Base-by-base conservation (phyloP, 805 yeast species). In the Metschnikowia bowlesiae region DNA sequence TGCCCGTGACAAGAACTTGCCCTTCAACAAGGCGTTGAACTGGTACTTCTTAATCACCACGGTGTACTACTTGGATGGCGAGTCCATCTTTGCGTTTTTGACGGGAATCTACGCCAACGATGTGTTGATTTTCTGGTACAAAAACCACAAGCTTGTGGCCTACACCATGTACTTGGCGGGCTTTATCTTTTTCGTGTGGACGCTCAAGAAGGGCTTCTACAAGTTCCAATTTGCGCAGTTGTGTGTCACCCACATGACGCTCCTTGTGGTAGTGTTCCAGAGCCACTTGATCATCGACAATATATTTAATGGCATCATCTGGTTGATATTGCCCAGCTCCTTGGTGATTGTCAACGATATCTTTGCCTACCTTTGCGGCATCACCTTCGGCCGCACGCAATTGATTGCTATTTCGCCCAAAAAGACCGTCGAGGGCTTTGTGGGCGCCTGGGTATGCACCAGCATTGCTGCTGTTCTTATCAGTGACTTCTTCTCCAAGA, bases 391-490 rank as follows among this genome's bases (percentile, higher is more conserved):
- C 49, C 82, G 78, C 55, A 92, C 97, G 36, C 96, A 89, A 63
- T 80, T 94, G 62, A 89, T 94, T 59, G 89, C 87, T 46, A 89
- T 94, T 55, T 89, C 97, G 10, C 99, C 99, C 50, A 94, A 94
- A 70, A 94, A 94, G 71, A 94, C 99, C 3, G 90, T 92, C 35
- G 99, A 94, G 72, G 99, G 99, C 2, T 94, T 94, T 62, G 71
- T 92, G 45, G 99, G 99, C 47, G 99, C 98, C 14, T 94, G 99
- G 99, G 69, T 89, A 44, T 92, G 94, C 64, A 94, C 99, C 8
- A 84, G 88, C 6, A 54, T 87, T 34, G 83, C 87, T 54, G 89
- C 92, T 0, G 69, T 89, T 29, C 47, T 83, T 6, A 75, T 90
- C 47, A 79, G 95, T 1, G 79, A 80, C 58, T 63, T 85, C 47